These are phyloP conservation scores for Suhomyces pyralidae DNA, from an alignment of 805 yeast genomes.

Conservation along the genomic window DNA sequence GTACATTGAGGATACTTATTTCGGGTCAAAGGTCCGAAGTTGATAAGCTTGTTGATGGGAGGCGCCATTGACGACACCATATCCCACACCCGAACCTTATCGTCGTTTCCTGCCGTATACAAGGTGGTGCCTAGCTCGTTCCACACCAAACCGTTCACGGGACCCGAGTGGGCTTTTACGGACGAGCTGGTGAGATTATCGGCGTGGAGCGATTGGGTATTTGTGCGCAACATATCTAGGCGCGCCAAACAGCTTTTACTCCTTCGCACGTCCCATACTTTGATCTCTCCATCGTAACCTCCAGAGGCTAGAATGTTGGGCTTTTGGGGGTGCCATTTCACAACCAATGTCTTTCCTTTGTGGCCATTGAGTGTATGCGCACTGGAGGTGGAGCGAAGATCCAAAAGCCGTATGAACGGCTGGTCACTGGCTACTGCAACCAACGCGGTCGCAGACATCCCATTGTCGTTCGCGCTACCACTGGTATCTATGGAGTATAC, in stretches of 20 bases:
- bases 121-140: slow-evolving; percentile 60
- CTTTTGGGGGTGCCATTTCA: slow-evolving; percentile 73
- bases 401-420: slow-evolving; percentile 65
- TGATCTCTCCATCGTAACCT: slow-evolving; percentile 74
- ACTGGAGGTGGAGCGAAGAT: slow-evolving; percentile 67
- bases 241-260: slow-evolving; percentile 61
- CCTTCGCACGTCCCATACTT: slow-evolving; percentile 83
- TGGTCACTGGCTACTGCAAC: slow-evolving; percentile 73
- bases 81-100: slow-evolving; percentile 78
- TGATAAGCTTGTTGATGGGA: slow-evolving; percentile 58
- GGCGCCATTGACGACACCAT: slow-evolving; percentile 38
- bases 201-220: slow-evolving; percentile 13
- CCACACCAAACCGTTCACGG: slow-evolving; percentile 81
- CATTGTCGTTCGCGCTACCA: slow-evolving; percentile 17
- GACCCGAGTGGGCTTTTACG: slow-evolving; percentile 69
- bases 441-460: slow-evolving; percentile 37
- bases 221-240: slow-evolving; percentile 55
- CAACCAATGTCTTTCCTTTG: slow-evolving; percentile 51
- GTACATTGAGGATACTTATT: slow-evolving; percentile 52
- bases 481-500: slow-evolving; percentile 65
- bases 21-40: slow-evolving; percentile 75
- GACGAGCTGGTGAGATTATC: slow-evolving; percentile 30
- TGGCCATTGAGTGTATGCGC: slow-evolving; percentile 71
- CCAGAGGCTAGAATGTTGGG: slow-evolving; percentile 70
- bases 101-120: slow-evolving; percentile 74